Evolutionary conservation across 495 filamentous ascomycete species (phyloP), one percentile per base, ranked within the genome.

Genomic region (Ascobolus immersus): DNA sequence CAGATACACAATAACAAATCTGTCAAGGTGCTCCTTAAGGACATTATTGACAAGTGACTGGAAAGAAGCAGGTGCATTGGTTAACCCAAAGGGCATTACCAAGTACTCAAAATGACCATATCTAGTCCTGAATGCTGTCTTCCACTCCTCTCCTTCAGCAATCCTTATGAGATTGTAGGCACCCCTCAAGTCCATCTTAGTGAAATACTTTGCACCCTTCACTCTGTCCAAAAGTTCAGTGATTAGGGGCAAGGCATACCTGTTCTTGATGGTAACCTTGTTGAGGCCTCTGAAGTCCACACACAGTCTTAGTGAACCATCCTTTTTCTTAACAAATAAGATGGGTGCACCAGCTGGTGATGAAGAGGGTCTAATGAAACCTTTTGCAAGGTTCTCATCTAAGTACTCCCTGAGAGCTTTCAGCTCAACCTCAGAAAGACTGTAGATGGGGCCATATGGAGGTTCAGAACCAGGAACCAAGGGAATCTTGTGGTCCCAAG

Each of bases 221-320:
- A 67, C 18, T 0, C 39, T 15, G 9, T 43, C 19, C 2, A 65
- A 29, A 0, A 50, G 44, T 32, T 68, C 50, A n/a, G 57, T 26
- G 13, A 62, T 60, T 7, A 59, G 27, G 0, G 56, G 57, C 0
- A 65, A 24, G 0, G 55, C 54, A 32, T 63, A 61, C 1, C 41
- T 17, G 28, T 67, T 51, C 35, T 59, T 60, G 3, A 39, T 42
- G 0, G 49, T 65, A 0, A 61, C 30, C 0, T 21, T 28, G 34
- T 67, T 67, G 1, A 65, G 31, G 5, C 41, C 41, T 4, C 47
- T 36, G 32, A 59, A 67, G 31, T 65, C 49, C 0, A 63, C 28
- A 18, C 17, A 40, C 2, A 40, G n/a, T 3, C 19, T 17, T 0
- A 40, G n/a, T 0, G 20, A 27, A 1, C 39, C 32, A 29, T 38